Evolutionary conservation across 495 filamentous ascomycete genomes (phyloP), one percentile per base, ranked within the genome.

Genomic region (Penicillium diatomitis): DNA sequence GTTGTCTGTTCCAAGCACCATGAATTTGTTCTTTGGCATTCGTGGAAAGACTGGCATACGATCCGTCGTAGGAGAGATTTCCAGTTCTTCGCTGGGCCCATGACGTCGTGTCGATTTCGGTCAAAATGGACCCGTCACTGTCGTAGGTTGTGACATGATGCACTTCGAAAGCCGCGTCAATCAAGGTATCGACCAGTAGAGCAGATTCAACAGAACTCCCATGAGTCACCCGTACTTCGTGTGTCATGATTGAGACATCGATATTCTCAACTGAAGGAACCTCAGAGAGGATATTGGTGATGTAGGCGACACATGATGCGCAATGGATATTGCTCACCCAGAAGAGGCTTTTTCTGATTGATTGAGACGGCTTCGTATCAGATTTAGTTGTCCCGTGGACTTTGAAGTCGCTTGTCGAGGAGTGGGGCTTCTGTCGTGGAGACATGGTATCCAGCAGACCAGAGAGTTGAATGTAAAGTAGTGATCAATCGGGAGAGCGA

Each of bases 241-340:
- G 65, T 4, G 67, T 69, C 35, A 73, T 53, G 29, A 75, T 68
- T n/a, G 64, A 70, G 43, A 73, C 69, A 38, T 72, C 68, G 41
- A 77, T 60, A 12, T 63, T 51, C 8, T 48, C 44, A 41, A 76
- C 57, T 1, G 64, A 58, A 4, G 56, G 49, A 10, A 69, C 62
- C 29, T 60, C 59, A 2, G 58, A 61, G 2, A 78, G 61, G 5
- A 73, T 57, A 42, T 68, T 66, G 7, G 62, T 65, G 47, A 78
- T 66, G 50, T 74, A 72, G 31, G 72, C 58, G 10, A 77, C 67
- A 48, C 75, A 78, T n/a, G 75, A 78, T 9, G 73, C 64, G 54
- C 75, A 78, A 48, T 77, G 74, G 11, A 78, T 66, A 45, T 78
- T 78, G 51, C 66, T 68, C 42, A 76, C 67, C 36, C 74, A 67